These are phyloP conservation scores for Orbilia javanica DNA, from an alignment of 2,329 filamentous ascomycete genomes.

Conservation along the genomic window DNA sequence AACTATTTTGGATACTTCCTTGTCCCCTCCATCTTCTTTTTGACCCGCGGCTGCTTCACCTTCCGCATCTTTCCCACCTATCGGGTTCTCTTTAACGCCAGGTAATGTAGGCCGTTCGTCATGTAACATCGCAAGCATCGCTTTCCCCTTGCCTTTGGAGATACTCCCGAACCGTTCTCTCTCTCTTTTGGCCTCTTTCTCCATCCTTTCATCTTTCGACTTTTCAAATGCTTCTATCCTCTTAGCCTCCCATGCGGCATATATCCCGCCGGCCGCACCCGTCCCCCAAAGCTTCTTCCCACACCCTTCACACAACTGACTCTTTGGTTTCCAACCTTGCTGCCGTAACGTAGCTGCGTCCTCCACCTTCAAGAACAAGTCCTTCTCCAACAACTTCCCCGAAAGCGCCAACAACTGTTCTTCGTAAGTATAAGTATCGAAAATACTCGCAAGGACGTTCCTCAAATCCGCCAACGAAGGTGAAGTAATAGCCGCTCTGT, in stretches of 20 bases:
- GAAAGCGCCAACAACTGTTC: constrained; percentile 87
- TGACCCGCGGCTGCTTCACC: not conserved
- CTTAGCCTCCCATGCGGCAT: constrained; percentile 82
- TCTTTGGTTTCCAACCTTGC: constrained; percentile 87
- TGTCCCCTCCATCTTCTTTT: constrained; percentile 3
- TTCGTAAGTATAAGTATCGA: constrained; percentile 95
- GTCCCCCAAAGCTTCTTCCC: constrained; percentile 88
- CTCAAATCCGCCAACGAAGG: constrained; percentile 89
- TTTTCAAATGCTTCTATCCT: constrained; percentile 63
- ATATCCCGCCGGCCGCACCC: constrained; percentile 80
- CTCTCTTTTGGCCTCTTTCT: constrained; percentile 65
- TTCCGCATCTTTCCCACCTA: constrained; percentile 29
- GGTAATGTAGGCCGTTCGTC: constrained; percentile 18
- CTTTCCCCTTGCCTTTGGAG: constrained; percentile 66
- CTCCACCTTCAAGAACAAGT: constrained; percentile 85
- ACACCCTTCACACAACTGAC: constrained; percentile 89
- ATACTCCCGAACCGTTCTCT: constrained; percentile 66
- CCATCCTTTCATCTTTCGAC: constrained; percentile 24
- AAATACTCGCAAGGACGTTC: constrained; percentile 86
- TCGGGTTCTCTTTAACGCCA: not conserved
- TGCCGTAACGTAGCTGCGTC: constrained; percentile 80
- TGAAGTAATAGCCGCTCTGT: constrained; percentile 81
- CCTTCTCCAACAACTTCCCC: constrained; percentile 86
- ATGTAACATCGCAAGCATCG: constrained; percentile 2
- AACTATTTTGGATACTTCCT: constrained; percentile 50